Evolutionary conservation across 495 filamentous ascomycete genomes (phyloP).

Genomic region (Hyaloscypha hepaticicola): DNA sequence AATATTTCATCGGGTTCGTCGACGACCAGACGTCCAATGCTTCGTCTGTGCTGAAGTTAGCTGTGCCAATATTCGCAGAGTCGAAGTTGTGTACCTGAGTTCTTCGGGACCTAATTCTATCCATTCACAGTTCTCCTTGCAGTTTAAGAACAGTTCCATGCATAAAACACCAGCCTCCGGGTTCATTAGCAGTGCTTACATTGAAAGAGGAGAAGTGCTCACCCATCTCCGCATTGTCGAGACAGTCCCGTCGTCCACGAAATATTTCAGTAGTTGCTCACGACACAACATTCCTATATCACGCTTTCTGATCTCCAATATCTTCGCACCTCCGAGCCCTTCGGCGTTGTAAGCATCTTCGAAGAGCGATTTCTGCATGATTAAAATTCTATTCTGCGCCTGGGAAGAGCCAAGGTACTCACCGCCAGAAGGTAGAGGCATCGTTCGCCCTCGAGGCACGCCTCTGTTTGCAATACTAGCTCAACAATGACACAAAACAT

Average conservation of each 20-base stretch:
- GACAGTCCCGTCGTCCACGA: constrained; percentile 6
- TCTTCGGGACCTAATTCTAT: constrained; percentile 14
- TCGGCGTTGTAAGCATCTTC: neutral
- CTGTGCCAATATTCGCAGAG: neutral
- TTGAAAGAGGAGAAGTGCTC: neutral
- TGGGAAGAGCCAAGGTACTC: neutral
- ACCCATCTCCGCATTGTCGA: constrained; percentile 22
- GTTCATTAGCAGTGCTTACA: neutral
- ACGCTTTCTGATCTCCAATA: neutral
- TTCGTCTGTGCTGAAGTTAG: neutral
- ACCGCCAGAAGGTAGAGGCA: constrained; percentile 21
- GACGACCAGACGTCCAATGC: constrained; percentile 3
- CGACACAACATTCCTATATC: constrained; percentile 16
- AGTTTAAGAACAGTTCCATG: constrained; percentile 16
- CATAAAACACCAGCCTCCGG: constrained; percentile 18
- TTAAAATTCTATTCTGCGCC: neutral
- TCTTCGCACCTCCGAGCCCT: neutral
- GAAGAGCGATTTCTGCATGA: constrained; percentile 6
- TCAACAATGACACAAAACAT: constrained; percentile 8
- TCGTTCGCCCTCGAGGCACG: constrained; percentile 13
- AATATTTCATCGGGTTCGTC: constrained; percentile 8
- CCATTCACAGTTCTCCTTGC: neutral
- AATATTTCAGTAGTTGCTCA: constrained; percentile 8
- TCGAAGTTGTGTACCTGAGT: constrained; percentile 4
- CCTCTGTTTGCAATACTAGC: constrained; percentile 7